Evolutionary conservation across 345 rosid genomes (phyloP), one percentile per base, ranked within the genome.

Genomic region (Brassica rapa): DNA sequence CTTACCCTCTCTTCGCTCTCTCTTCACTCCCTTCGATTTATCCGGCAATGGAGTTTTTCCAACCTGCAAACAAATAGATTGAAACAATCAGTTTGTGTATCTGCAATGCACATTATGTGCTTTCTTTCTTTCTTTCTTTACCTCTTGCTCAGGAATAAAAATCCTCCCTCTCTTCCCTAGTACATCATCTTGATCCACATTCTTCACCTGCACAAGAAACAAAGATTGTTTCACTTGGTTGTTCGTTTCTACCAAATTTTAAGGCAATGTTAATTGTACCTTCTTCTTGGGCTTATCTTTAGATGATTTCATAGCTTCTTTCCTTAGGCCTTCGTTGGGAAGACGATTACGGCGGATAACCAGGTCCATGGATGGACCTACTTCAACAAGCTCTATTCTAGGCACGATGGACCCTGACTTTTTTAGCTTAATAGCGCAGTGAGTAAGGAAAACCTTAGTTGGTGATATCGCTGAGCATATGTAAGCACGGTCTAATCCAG

Each of bases 281-380:
- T 95, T 95, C 93, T 95, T 95, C 84, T 95, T 93, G 56, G 86
- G 87, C 59, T 86, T 74, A 81, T 93, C 97, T 75, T 82, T 86
- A 67, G 90, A 79, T 25, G 90, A 81, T 81, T 39, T 91, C 97
- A 91, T 91, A 37, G 98, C 97, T 87, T 86, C 97, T 84, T 95
- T 95, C 83, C 73, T 86, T 30, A 93, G 57, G 77, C 87, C 70
- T 1, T 93, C 97, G 62, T 89, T 86, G 14, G 99, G 97, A 74
- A 86, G 96, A 53, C 93, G 94, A 79, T 93, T 90, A 69, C 98
- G 94, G 12, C 98, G 88, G 67, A 87, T 81, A 56, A 93, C 96
- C 32, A 95, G 85, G 75, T 95, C 99, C 98, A 93, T 93, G 5
- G 97, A 93, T 12, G 98, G 99, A 65, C 99, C 98, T 3, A 91